Base-by-base conservation (phyloP, 148 eudicot genomes). In the Oxyria digyna region DNA sequence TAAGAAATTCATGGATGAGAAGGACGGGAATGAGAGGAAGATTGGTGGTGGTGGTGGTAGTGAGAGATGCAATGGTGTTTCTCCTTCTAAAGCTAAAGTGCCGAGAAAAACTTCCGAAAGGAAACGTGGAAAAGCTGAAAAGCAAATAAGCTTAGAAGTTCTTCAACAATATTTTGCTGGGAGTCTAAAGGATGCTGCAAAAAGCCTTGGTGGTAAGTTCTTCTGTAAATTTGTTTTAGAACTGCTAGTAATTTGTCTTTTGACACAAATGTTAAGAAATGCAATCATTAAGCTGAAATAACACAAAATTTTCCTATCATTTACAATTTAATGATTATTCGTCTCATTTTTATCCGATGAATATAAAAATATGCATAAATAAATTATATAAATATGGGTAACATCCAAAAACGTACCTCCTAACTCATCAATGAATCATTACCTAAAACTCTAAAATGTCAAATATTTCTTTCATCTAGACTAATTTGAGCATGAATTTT, bases 41-140 rank as follows among this genome's bases (percentile, higher is more conserved):
- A 72, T 52, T 54, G 62, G 64, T 45, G 64, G 41, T 24, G 50
- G 73, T 67, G 70, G 68, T 65, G 77, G n/a, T n/a, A n/a, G 66
- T 29, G 80, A 48, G 64, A 43, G 67, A 57, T 80, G 40, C 38
- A 76, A 74, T 50, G 77, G 64, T 64, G 69, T 33, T 55, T 52
- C 84, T 68, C 46, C 84, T 66, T 50, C 77, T 26, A 85, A 76
- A 67, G 69, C 52, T 49, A 81, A 75, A 77, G 85, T 78, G 68
- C 42, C 45, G 38, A 73, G 68, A 59, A 91, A 84, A 77, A 57
- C 82, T 63, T 76, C 88, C 1, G 91, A 83, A 68, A 87, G 85
- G 68, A 93, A 93, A 71, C 89, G 98, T 72, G 92, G 96, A 50
- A 93, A 89, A 82, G 90, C 91, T 67, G 96, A 93, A 82, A 93